Percentiles rank a stretch among this genome's conserved stretches.
Conservation (phyloP, 805 yeast species). For the Pichia californica region DNA sequence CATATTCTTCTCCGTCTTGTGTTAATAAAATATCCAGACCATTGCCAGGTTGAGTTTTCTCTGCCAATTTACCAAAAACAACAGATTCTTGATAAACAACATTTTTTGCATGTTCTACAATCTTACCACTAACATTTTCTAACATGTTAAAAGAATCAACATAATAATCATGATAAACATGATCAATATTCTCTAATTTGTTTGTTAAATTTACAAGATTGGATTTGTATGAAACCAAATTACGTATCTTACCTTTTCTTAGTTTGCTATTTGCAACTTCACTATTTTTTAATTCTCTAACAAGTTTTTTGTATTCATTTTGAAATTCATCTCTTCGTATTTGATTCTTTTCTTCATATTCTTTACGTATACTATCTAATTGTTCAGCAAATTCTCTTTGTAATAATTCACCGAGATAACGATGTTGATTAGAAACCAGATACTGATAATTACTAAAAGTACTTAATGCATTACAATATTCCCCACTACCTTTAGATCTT, state of each 20-base stretch:
- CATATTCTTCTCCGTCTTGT: neutral
- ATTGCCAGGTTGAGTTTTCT: slow-evolving; percentile 84
- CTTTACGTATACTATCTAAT: slow-evolving; percentile 36
- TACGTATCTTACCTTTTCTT: slow-evolving; percentile 54
- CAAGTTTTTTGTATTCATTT: slow-evolving; percentile 43
- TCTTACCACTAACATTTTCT: slow-evolving; percentile 39
- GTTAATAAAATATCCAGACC: slow-evolving; percentile 54
- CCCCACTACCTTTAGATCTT: slow-evolving; percentile 54
- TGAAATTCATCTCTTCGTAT: slow-evolving; percentile 50
- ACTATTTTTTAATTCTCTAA: slow-evolving; percentile 46
- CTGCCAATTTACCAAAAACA: slow-evolving; percentile 71
- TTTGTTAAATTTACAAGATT: slow-evolving; percentile 61
- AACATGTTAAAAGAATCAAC: slow-evolving; percentile 55
- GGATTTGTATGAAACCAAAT: slow-evolving; percentile 59
- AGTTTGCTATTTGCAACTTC: slow-evolving; percentile 57
- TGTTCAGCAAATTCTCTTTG: slow-evolving; percentile 52
- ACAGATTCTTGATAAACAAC: slow-evolving; percentile 76
- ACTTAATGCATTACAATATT: slow-evolving; percentile 55
- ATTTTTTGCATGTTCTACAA: slow-evolving; percentile 52
- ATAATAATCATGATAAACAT: slow-evolving; percentile 68
- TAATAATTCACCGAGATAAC: slow-evolving; percentile 55
- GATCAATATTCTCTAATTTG: slow-evolving; percentile 75
- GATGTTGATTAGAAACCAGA: slow-evolving; percentile 70
- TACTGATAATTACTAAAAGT: slow-evolving; percentile 74
- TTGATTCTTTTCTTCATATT: slow-evolving; percentile 38